phyloP scores from a whole-genome alignment of 1,139 yeast genomes.

The Candida sanyaensis region DNA sequence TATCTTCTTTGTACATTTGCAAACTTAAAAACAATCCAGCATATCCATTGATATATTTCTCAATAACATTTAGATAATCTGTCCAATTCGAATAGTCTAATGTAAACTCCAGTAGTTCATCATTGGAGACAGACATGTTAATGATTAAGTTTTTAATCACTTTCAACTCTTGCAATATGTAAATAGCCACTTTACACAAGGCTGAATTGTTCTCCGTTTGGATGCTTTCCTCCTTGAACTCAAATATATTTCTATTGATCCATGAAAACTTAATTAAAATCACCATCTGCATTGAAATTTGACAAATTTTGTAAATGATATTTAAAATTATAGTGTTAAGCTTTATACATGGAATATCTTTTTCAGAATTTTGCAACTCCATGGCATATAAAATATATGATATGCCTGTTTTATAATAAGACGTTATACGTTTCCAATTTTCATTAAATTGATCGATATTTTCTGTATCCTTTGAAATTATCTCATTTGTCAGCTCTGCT shows the following conservation, averaged over 20 bases:
- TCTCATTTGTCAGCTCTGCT: conserved; percentile 37
- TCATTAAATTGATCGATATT: conserved; percentile 17
- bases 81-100: conserved; percentile 32
- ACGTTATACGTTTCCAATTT: conserved; percentile 41
- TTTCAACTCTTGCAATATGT: conserved; percentile 34
- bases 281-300: conserved; percentile 41
- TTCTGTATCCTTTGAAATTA: conserved; percentile 26
- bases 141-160: conserved; percentile 19
- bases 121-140: conserved; percentile 12
- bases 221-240: conserved; percentile 27
- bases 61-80: conserved; percentile 32
- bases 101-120: conserved; percentile 1
- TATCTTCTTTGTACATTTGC: conserved; percentile 42
- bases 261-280: conserved; percentile 43
- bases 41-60: conserved; percentile 41
- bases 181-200: conserved; percentile 44
- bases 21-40: conserved; percentile 46
- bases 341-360: not conserved
- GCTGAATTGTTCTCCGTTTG: conserved; percentile 40
- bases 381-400: conserved; percentile 29
- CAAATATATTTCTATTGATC: conserved; percentile 35
- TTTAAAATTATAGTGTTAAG: conserved; percentile 9
- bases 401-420: conserved; percentile 33
- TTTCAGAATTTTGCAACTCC: not conserved
- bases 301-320: conserved; percentile 27